These are phyloP conservation scores for Mucor sp. DNA, from an alignment of 371 early-diverging fungal genomes.

Conservation along the genomic window DNA sequence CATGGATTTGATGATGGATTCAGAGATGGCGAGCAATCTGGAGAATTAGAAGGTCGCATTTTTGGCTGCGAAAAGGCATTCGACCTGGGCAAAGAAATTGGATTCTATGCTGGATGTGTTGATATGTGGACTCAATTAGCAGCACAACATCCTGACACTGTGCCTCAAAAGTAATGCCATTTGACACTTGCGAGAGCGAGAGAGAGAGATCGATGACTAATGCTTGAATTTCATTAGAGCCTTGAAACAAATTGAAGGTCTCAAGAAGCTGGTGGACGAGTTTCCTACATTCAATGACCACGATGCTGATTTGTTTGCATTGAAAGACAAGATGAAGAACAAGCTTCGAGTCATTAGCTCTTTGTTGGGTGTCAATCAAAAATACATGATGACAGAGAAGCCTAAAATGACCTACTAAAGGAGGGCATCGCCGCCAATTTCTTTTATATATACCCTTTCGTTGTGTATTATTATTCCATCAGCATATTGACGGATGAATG, in stretches of 20 bases:
- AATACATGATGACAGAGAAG: conserved; percentile 28
- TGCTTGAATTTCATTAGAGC: conserved; percentile 22
- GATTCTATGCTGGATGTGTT: conserved; percentile 73
- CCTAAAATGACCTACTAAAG: conserved; percentile 40
- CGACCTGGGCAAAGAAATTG: conserved; percentile 71
- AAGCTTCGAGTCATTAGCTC: conserved; percentile 62
- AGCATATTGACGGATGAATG: conserved; percentile 2
- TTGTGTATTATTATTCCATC: conserved; percentile 3
- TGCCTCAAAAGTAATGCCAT: conserved; percentile 41
- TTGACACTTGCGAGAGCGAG: background rate
- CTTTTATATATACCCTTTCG: conserved; percentile 8
- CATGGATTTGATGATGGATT: conserved; percentile 69
- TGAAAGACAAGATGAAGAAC: conserved; percentile 62
- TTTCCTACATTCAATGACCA: conserved; percentile 63
- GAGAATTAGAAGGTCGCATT: conserved; percentile 71
- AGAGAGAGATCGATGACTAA: background rate
- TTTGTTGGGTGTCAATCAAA: conserved; percentile 53
- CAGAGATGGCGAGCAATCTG: conserved; percentile 62
- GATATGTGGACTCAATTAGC: conserved; percentile 60
- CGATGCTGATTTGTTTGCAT: conserved; percentile 56
- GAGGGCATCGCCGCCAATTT: background rate
- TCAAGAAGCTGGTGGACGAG: conserved; percentile 48
- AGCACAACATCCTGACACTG: conserved; percentile 36
- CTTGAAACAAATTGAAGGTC: conserved; percentile 50
- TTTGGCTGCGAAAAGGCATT: conserved; percentile 76